Evolutionary conservation across 495 filamentous ascomycete genomes (phyloP).

Genomic region (Neurospora sp.): DNA sequence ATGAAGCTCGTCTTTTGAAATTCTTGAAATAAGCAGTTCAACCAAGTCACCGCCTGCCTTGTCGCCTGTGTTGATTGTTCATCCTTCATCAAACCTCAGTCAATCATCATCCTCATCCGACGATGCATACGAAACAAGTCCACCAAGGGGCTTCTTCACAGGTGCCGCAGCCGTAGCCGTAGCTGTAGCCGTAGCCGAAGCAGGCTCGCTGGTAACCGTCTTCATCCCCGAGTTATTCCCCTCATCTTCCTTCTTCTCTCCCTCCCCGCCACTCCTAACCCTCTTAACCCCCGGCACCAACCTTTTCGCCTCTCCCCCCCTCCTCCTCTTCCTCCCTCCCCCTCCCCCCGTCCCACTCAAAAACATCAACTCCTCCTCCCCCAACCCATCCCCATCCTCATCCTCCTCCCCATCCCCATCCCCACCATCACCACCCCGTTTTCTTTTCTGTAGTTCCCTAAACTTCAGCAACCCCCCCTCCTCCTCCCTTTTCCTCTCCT

Average conservation of each 20-base stretch:
- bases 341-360: background rate
- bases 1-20: slow-evolving; percentile 1
- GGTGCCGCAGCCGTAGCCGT: background rate
- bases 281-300: slow-evolving; percentile 8
- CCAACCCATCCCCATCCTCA: slow-evolving; percentile 1
- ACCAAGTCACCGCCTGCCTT: background rate
- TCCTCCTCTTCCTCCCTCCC: slow-evolving; percentile 1
- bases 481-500: slow-evolving; percentile 61
- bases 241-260: slow-evolving; percentile 8
- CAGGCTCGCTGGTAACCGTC: slow-evolving; percentile 4
- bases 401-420: slow-evolving; percentile 12
- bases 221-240: slow-evolving; percentile 10
- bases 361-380: background rate
- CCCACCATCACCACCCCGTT: slow-evolving; percentile 36
- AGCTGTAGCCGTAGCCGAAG: background rate
- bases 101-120: slow-evolving; percentile 20
- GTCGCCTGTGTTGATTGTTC: background rate
- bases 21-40: background rate
- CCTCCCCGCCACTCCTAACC: slow-evolving; percentile 2
- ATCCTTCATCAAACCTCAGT: slow-evolving; percentile 4
- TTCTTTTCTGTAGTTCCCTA: slow-evolving; percentile 48
- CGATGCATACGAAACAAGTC: slow-evolving; percentile 22
- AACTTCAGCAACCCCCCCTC: slow-evolving; percentile 63
- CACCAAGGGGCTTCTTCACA: slow-evolving; percentile 8
- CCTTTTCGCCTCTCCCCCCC: slow-evolving; percentile 3